These are phyloP conservation scores for Xerophyta viscosa DNA, from an alignment of 106 monocot genomes.

Conservation along the genomic window DNA sequence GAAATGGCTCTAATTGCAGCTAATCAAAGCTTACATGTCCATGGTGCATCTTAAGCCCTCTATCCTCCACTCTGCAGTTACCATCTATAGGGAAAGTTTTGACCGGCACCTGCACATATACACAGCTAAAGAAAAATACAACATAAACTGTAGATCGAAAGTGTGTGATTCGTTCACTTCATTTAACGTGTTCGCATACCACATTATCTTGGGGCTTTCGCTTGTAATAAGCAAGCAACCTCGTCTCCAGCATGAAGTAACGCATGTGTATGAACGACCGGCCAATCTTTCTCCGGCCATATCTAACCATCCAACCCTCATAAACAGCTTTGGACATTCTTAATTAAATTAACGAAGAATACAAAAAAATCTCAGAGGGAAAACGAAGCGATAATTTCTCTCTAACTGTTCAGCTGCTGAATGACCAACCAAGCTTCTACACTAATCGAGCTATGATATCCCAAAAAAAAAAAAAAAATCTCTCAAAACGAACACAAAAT, in stretches of 20 bases:
- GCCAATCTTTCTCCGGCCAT: slow-evolving; percentile 87
- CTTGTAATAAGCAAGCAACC: slow-evolving; percentile 89
- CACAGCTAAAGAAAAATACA: not conserved
- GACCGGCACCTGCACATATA: slow-evolving; percentile 52
- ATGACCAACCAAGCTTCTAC: too few relatives aligned
- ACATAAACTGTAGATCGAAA: too few relatives aligned
- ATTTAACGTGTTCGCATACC: slow-evolving; percentile 24
- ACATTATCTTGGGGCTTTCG: slow-evolving; percentile 71
- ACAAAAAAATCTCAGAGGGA: too few relatives aligned
- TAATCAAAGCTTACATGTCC: slow-evolving; percentile 89
- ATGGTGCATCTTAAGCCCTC: slow-evolving; percentile 87
- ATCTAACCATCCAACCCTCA: slow-evolving; percentile 91
- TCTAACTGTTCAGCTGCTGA: too few relatives aligned
- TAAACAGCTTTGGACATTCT: slow-evolving; percentile 21
- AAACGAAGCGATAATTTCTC: too few relatives aligned
- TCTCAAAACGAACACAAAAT: too few relatives aligned
- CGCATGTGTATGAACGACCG: slow-evolving; percentile 83
- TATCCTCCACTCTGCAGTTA: slow-evolving; percentile 92
- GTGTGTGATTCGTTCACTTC: too few relatives aligned
- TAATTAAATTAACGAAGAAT: too few relatives aligned
- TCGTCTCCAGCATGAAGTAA: slow-evolving; percentile 71
- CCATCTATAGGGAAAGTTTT: slow-evolving; percentile 84
- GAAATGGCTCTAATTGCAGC: too few relatives aligned
- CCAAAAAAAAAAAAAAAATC: too few relatives aligned
- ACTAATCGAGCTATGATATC: too few relatives aligned